Conservation (phyloP, 257 asterid species). For the Plantago major region DNA sequence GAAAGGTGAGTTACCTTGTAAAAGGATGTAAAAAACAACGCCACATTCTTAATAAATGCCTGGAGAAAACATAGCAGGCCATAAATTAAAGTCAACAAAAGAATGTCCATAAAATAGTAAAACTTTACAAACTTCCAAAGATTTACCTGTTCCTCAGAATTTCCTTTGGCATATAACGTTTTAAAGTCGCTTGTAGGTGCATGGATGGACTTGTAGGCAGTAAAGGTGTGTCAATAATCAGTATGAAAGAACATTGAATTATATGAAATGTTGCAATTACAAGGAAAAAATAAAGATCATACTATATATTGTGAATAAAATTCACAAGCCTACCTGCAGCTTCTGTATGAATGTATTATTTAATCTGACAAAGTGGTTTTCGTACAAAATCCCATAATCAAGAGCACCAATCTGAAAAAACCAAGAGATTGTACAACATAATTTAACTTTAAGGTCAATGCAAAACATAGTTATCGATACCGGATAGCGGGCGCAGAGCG, state of each 20-base stretch:
- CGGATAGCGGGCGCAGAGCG: too few relatives aligned
- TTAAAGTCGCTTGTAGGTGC: conserved; percentile 60
- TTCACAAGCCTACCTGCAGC: conserved; percentile 59
- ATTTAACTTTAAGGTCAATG: not conserved
- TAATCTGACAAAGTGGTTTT: conserved; percentile 71
- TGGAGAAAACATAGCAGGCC: conserved; percentile 28
- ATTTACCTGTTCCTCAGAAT: conserved; percentile 87
- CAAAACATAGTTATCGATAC: too few relatives aligned
- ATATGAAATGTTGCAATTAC: conserved; percentile 2
- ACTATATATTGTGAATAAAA: not conserved
- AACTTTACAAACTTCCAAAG: conserved; percentile 7
- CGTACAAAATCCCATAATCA: conserved; percentile 77
- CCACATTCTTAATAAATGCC: conserved; percentile 96
- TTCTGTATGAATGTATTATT: conserved; percentile 74
- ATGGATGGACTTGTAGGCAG: conserved; percentile 49
- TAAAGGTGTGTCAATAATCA: not conserved
- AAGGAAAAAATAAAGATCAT: conserved; percentile 10
- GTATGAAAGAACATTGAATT: conserved; percentile 3
- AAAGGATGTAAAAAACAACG: conserved; percentile 89
- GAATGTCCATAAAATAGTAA: not conserved
- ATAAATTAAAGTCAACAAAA: conserved; percentile 13
- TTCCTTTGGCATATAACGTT: conserved; percentile 80
- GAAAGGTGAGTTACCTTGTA: conserved; percentile 52
- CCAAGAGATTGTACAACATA: conserved; percentile 16
- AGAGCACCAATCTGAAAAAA: conserved; percentile 84